These are phyloP conservation scores for Rubus parviflorus DNA, from an alignment of 306 rosid genomes.

Conservation along the genomic window DNA sequence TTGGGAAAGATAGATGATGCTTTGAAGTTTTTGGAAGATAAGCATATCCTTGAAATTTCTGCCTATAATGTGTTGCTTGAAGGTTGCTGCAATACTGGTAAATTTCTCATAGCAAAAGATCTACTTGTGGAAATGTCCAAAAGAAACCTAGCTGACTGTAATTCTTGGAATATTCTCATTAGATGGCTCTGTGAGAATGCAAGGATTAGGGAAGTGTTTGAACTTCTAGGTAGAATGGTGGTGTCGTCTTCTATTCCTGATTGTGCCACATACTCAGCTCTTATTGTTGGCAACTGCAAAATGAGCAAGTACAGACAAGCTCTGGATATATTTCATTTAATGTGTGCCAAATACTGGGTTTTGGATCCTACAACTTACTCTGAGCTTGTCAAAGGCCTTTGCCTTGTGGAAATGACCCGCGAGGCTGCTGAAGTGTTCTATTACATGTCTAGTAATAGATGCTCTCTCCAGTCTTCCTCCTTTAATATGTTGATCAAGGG, in stretches of 20 bases:
- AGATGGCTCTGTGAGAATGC: constrained; percentile 64
- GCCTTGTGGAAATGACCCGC: constrained; percentile 39
- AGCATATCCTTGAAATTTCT: constrained; percentile 48
- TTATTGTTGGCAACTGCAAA: constrained; percentile 70
- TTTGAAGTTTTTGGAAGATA: constrained; percentile 58
- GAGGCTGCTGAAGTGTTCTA: constrained; percentile 61
- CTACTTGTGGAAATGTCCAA: constrained; percentile 58
- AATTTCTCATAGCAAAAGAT: constrained; percentile 42
- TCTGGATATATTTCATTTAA: constrained; percentile 43
- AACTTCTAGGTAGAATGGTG: constrained; percentile 73
- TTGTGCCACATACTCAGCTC: constrained; percentile 60
- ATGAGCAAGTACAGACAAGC: constrained; percentile 53
- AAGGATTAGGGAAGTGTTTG: constrained; percentile 48
- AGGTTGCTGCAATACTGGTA: constrained; percentile 66
- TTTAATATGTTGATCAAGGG: constrained; percentile 59
- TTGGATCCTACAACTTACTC: constrained; percentile 63
- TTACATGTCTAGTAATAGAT: constrained; percentile 58
- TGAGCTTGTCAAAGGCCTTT: constrained; percentile 64
- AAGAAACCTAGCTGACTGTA: constrained; percentile 50
- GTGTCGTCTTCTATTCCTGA: constrained; percentile 48
- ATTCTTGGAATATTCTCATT: constrained; percentile 75
- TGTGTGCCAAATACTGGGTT: constrained; percentile 54
- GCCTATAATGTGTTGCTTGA: constrained; percentile 72
- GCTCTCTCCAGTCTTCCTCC: constrained; percentile 52
- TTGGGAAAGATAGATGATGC: constrained; percentile 73